phyloP scores from a whole-genome alignment of 2,329 filamentous ascomycete species.

The Trichophyton rubrum region DNA sequence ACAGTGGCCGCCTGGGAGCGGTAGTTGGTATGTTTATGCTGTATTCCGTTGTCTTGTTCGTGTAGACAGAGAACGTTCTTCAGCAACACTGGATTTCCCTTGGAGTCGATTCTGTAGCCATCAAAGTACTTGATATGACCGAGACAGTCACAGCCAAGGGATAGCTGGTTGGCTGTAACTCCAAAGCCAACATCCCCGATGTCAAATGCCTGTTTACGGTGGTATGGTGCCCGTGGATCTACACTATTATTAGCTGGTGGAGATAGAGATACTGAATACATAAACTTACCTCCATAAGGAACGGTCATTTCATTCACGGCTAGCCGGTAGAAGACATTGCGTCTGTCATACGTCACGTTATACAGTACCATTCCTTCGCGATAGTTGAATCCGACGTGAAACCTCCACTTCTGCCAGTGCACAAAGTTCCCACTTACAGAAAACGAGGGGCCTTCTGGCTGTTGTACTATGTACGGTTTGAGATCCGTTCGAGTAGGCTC shows the following conservation, averaged over 20 bases:
- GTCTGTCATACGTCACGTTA: conserved; percentile 50
- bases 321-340: conserved; percentile 55
- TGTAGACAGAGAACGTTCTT: conserved; percentile 59
- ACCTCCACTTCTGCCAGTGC: conserved; percentile 55
- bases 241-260: conserved; percentile 33
- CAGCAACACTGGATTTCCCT: conserved; percentile 46
- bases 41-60: conserved; percentile 57
- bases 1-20: conserved; percentile 52
- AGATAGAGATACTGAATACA: conserved; percentile 12
- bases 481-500: conserved; percentile 49
- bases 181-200: conserved; percentile 55
- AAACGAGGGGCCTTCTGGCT: conserved; percentile 54
- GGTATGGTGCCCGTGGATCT: conserved; percentile 54
- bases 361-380: conserved; percentile 57
- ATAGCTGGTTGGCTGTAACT: conserved; percentile 55
- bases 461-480: conserved; percentile 52
- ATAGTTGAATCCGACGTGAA: conserved; percentile 50
- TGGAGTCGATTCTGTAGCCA: conserved; percentile 45
- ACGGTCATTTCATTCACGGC: conserved; percentile 55
- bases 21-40: conserved; percentile 63
- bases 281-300: conserved; percentile 28
- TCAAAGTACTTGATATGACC: conserved; percentile 58
- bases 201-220: conserved; percentile 60
- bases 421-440: conserved; percentile 44
- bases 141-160: conserved; percentile 58